phyloP scores from a whole-genome alignment of 139 green algal genomes.

The Chlamydomonas asymmetrica region DNA sequence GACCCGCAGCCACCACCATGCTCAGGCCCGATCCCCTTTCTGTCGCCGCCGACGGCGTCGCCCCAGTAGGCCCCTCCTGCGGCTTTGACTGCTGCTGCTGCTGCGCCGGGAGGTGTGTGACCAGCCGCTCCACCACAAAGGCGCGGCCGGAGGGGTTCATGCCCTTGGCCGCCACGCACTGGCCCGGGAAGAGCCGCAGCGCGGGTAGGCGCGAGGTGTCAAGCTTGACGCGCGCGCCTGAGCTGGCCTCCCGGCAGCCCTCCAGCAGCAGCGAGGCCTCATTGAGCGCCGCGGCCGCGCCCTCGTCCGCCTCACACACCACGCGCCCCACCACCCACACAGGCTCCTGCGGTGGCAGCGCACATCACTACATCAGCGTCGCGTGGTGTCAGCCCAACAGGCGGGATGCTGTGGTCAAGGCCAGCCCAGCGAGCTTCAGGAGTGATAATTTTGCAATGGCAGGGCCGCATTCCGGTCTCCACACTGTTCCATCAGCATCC shows the following conservation, averaged over 20 bases:
- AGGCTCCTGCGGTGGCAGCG: conserved; percentile 43
- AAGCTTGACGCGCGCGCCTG: conserved; percentile 69
- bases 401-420: neutral
- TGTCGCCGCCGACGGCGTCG: neutral
- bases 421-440: no score
- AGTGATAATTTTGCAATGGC: no score
- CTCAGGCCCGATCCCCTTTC: conserved; percentile 17
- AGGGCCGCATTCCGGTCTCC: no score
- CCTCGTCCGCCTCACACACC: conserved; percentile 31
- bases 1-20: conserved; percentile 70
- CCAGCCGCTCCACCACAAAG: conserved; percentile 70
- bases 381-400: neutral
- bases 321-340: conserved; percentile 73
- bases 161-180: conserved; percentile 63
- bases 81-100: neutral
- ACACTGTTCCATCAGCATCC: neutral
- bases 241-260: conserved; percentile 54
- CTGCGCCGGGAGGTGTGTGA: conserved; percentile 46
- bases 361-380: neutral
- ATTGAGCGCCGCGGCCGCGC: conserved; percentile 60
- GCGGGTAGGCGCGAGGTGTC: conserved; percentile 59
- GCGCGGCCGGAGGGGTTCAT: conserved; percentile 74
- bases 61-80: neutral
- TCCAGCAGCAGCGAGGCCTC: conserved; percentile 74
- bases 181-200: conserved; percentile 38